These are phyloP conservation scores for Scheffersomyces lignosus DNA, from an alignment of 805 yeast genomes.

Conservation along the genomic window DNA sequence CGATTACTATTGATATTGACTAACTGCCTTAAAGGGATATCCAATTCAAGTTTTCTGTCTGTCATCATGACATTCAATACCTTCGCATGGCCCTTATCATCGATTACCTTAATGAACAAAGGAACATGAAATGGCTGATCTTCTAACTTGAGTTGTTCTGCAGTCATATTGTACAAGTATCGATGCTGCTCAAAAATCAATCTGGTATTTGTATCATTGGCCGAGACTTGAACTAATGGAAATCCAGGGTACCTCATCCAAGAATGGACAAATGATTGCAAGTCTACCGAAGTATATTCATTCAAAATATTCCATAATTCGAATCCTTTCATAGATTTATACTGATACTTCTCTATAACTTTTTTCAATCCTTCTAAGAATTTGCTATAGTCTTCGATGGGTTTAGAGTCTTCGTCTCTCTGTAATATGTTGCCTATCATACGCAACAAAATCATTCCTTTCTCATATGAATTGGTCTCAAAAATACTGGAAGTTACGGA, in stretches of 20 bases:
- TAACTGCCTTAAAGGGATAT: conserved; percentile 29
- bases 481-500: conserved; percentile 46
- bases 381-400: conserved; percentile 22
- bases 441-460: conserved; percentile 57
- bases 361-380: conserved; percentile 34
- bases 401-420: conserved; percentile 15
- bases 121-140: conserved; percentile 67
- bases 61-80: conserved; percentile 41
- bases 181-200: conserved; percentile 40
- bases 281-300: conserved; percentile 37
- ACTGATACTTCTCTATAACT: conserved; percentile 34
- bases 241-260: conserved; percentile 64
- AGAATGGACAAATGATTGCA: conserved; percentile 53
- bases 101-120: conserved; percentile 38
- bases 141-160: conserved; percentile 38
- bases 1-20: conserved; percentile 45
- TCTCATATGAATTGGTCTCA: conserved; percentile 52
- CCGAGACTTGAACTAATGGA: conserved; percentile 48
- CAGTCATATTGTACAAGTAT: conserved; percentile 25
- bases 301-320: conserved; percentile 53
- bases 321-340: conserved; percentile 43
- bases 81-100: conserved; percentile 27
- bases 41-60: conserved; percentile 39
- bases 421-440: conserved; percentile 50
- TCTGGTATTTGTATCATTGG: conserved; percentile 19